Percentiles rank a stretch among this genome's conserved stretches.
Evolutionary conservation across 2,329 filamentous ascomycete genomes (phyloP).

Genomic region (Trichoderma sp.): DNA sequence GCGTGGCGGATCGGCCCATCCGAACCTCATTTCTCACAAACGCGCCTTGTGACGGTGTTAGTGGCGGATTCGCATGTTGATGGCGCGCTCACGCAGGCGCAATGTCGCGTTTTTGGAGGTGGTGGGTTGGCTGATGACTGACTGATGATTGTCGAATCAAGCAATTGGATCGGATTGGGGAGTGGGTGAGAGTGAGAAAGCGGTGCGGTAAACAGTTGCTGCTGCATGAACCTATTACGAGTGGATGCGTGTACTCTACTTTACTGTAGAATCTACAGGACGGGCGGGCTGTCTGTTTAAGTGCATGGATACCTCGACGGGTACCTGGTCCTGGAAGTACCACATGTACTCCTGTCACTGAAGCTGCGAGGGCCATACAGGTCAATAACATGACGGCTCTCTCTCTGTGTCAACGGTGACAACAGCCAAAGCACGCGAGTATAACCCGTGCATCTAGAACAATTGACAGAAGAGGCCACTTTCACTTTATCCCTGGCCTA

Average conservation of each 20-base stretch:
- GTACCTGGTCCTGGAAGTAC: neutral
- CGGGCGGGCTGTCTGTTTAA: neutral
- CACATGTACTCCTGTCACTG: neutral
- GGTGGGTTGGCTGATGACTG: neutral
- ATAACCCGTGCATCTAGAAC: neutral
- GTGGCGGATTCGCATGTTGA: neutral
- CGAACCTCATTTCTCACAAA: conserved; percentile 8
- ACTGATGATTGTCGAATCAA: neutral
- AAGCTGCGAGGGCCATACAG: neutral
- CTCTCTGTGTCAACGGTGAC: neutral
- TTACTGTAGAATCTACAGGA: neutral
- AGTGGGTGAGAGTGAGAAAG: neutral
- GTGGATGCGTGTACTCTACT: neutral
- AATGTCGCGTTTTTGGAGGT: neutral
- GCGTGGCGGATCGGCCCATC: conserved; percentile 14
- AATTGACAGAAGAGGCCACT: neutral
- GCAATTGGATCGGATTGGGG: neutral
- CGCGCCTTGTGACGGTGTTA: neutral
- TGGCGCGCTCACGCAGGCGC: neutral
- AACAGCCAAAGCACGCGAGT: neutral
- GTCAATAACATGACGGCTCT: neutral
- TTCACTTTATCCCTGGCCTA: neutral
- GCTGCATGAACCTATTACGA: neutral
- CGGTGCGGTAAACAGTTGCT: neutral
- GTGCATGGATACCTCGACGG: neutral